A percentile compares a stretch with the other conserved stretches of the same genome.
phyloP scores from a whole-genome alignment of 805 yeast genomes.

The Saturnispora saitoi region DNA sequence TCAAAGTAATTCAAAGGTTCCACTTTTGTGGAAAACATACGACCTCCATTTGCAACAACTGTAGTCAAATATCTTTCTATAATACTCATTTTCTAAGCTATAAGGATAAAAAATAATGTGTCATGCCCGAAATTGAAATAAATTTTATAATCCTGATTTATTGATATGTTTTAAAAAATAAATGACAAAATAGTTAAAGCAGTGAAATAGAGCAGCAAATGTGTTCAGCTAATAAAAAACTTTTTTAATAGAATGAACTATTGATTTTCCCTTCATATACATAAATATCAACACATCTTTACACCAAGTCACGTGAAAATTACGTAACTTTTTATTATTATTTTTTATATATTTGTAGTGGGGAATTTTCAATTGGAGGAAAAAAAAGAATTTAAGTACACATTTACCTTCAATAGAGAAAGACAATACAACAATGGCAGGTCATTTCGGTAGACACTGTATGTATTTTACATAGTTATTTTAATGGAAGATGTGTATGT shows the following conservation, averaged over 20 bases:
- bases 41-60: not conserved
- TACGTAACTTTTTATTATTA: not conserved
- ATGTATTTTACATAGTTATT: conserved; percentile 11
- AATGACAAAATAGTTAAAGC: no score
- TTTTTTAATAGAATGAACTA: no score
- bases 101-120: no score
- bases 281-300: not conserved
- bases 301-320: not conserved
- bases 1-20: conserved; percentile 37
- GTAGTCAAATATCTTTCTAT: not conserved
- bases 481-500: no score
- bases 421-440: conserved; percentile 21
- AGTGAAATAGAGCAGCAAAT: no score
- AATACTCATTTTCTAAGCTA: no score
- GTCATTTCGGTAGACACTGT: conserved; percentile 28
- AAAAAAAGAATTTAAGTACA: not conserved
- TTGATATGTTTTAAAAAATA: no score
- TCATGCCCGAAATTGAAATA: no score
- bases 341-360: not conserved
- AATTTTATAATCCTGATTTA: no score
- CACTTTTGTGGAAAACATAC: not conserved
- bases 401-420: not conserved
- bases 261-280: no score
- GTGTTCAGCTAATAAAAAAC: no score
- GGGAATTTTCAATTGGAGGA: not conserved